Conservation (phyloP, 495 filamentous ascomycete genomes). For the Monascus purpureus region DNA sequence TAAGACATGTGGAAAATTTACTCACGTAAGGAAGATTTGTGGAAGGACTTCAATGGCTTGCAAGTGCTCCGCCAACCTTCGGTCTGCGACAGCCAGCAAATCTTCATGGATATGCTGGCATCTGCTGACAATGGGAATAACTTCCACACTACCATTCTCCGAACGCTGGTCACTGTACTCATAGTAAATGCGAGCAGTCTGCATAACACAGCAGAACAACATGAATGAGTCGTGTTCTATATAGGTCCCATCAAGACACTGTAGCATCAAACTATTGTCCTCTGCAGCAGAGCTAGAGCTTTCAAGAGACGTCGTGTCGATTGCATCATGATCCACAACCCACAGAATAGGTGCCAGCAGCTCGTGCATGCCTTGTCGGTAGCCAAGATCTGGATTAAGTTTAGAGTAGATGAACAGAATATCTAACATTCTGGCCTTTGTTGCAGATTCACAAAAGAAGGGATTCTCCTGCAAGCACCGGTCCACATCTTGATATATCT, state of each 20-base stretch:
- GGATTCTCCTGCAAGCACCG: constrained; percentile 83
- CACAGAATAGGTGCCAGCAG: constrained; percentile 82
- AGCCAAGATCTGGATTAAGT: constrained; percentile 74
- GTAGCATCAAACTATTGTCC: constrained; percentile 37
- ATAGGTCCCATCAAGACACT: constrained; percentile 53
- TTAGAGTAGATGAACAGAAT: constrained; percentile 91
- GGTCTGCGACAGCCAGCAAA: constrained; percentile 61
- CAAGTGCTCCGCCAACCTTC: constrained; percentile 69
- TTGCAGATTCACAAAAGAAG: constrained; percentile 69
- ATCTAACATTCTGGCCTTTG: constrained; percentile 74
- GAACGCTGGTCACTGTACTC: constrained; percentile 40
- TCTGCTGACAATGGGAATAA: constrained; percentile 71
- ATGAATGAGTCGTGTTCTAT: constrained; percentile 87
- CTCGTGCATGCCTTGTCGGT: constrained; percentile 97
- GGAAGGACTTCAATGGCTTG: constrained; percentile 81
- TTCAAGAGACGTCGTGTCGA: constrained; percentile 29
- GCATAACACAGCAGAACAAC: constrained; percentile 77
- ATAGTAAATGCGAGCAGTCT: constrained; percentile 74
- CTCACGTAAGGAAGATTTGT: constrained; percentile 89
- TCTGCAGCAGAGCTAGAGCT: constrained; percentile 8
- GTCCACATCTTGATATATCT: constrained; percentile 93
- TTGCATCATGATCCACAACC: constrained; percentile 71
- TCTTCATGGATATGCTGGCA: constrained; percentile 77
- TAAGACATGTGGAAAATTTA: constrained; percentile 3
- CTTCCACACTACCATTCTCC: constrained; percentile 28